Conservation (phyloP, 2,329 filamentous ascomycete genomes). For the Pseudocercospora macadamiae region DNA sequence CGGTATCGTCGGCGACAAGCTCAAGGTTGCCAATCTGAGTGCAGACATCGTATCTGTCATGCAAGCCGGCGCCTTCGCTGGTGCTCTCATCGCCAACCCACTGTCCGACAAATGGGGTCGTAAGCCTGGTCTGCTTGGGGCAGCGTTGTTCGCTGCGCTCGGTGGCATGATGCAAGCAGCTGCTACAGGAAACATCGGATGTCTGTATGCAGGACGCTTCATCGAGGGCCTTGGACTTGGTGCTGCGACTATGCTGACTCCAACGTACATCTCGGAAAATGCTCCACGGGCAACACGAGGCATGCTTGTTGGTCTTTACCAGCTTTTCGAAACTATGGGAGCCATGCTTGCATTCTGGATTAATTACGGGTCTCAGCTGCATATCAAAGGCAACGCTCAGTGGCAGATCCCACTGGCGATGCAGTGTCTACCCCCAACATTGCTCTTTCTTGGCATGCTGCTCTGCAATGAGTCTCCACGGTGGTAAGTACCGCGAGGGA, state of each 20-base stretch:
- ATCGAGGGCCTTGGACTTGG: slow-evolving; percentile 56
- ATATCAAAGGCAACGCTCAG: slow-evolving; percentile 48
- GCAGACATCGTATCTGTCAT: slow-evolving; percentile 73
- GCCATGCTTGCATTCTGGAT: slow-evolving; percentile 59
- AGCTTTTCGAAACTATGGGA: slow-evolving; percentile 59
- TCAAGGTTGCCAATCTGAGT: slow-evolving; percentile 57
- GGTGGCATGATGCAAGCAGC: slow-evolving; percentile 68
- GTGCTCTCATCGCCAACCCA: slow-evolving; percentile 62
- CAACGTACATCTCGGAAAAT: slow-evolving; percentile 64
- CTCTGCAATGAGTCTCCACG: slow-evolving; percentile 48
- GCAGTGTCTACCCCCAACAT: slow-evolving; percentile 65
- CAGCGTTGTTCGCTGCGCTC: slow-evolving; percentile 60
- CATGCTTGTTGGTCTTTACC: slow-evolving; percentile 62
- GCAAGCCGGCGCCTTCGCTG: slow-evolving; percentile 69
- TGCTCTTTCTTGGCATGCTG: slow-evolving; percentile 64
- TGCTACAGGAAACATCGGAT: slow-evolving; percentile 60
- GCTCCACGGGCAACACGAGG: slow-evolving; percentile 55
- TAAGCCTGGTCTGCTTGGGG: slow-evolving; percentile 57
- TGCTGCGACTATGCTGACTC: slow-evolving; percentile 57
- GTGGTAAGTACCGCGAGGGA: background rate
- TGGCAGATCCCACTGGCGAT: slow-evolving; percentile 64
- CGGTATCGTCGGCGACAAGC: slow-evolving; percentile 33
- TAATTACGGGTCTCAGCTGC: slow-evolving; percentile 55
- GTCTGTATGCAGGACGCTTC: slow-evolving; percentile 68
- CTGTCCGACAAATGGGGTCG: slow-evolving; percentile 61